A percentile compares a stretch with the other conserved stretches of the same genome.
Conservation (phyloP, 148 eudicot genomes). For the Amaranthus hypochondriacus region DNA sequence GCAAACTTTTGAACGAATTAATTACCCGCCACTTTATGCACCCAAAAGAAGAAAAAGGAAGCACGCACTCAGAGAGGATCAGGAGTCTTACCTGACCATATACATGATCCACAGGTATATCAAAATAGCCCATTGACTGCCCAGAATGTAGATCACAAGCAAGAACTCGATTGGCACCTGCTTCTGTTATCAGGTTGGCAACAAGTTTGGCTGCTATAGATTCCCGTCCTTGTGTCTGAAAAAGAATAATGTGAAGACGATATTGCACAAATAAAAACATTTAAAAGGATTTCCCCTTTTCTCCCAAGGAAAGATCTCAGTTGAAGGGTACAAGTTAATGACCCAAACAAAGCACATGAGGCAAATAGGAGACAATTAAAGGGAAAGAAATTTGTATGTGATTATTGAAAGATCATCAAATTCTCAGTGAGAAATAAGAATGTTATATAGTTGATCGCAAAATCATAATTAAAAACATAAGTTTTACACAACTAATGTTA, state of each 20-base stretch:
- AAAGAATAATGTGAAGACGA: constrained; percentile 16
- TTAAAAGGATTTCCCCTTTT: not conserved
- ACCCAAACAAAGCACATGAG: not conserved
- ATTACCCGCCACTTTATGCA: not conserved
- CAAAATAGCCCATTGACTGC: constrained; percentile 95
- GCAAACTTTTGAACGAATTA: not conserved
- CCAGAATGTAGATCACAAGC: constrained; percentile 97
- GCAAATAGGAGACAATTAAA: not conserved
- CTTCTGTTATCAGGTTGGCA: constrained; percentile 83
- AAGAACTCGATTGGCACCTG: constrained; percentile 93
- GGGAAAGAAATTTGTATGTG: not conserved
- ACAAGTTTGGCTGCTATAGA: constrained; percentile 93
- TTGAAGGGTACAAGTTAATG: not conserved
- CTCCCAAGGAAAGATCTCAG: not conserved
- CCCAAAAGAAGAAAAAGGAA: not conserved
- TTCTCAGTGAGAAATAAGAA: not conserved
- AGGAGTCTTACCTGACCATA: constrained; percentile 63
- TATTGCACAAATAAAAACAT: not conserved
- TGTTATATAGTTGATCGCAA: not conserved
- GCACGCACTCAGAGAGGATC: not conserved
- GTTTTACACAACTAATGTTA: not conserved
- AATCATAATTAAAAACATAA: not conserved
- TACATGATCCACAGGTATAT: constrained; percentile 94
- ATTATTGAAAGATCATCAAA: not conserved
- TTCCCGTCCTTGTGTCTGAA: constrained; percentile 95